Base-by-base conservation (phyloP, 208 protist genomes). In the Leishmania arabica region DNA sequence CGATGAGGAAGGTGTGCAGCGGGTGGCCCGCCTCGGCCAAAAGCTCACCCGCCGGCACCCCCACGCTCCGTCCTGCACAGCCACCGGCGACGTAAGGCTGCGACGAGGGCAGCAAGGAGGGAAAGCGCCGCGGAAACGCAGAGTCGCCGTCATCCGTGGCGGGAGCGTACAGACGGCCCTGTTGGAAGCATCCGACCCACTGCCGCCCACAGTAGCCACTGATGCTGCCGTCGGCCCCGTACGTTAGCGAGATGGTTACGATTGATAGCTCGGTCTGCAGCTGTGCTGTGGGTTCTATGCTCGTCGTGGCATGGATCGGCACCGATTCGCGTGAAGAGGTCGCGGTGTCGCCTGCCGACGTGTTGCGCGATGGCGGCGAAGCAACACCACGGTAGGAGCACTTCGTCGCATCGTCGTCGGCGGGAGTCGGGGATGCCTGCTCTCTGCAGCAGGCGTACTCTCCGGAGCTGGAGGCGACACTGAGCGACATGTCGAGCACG, bases 11-110 rank as follows among this genome's bases (percentile, higher is more conserved):
- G 65, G 79, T 79, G 75, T 93, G 91, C 11, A 96, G 69, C 13
- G 78, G 84, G 82, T 96, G 92, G 13, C 91, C 90, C 34, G 85
- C 81, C 77, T 96, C 91, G 24, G 71, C 77, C 42, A 94, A 86
- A 45, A 96, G 65, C 75, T 95, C 86, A 40, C 92, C 92, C 4
- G 84, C 15, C 45, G 34, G 58, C 74, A 69, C 62, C 9, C 73
- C 54, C 54, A 31, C 62, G 56, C 58, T 75, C 5, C 54, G 40
- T 49, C 49, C 34, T 2, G 40, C 47, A 34, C 71, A 64, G 27
- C 15, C 49, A 75, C 11, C 24, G 17, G n/a, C 51, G 72, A 76
- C 49, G 56, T 31, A 53, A 13, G 8, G 37, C 51, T n/a, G 75
- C 64, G 34, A 77, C 74, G 40, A 60, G 79, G 70, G 53, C 19